phyloP scores from a whole-genome alignment of 2,329 filamentous ascomycete genomes.

The Pseudocercospora vitis region DNA sequence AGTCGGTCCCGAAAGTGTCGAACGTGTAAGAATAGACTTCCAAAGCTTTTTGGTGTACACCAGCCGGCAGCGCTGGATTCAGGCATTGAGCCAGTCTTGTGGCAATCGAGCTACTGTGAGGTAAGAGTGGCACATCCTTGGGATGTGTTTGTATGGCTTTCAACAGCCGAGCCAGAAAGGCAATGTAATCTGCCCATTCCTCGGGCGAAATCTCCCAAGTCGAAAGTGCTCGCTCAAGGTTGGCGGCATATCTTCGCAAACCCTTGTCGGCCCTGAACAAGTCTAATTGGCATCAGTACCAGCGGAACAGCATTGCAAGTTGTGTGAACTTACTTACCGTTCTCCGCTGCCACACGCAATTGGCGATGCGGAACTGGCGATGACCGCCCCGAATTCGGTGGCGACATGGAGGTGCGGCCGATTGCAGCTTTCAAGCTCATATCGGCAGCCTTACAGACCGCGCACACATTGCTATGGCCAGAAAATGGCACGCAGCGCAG shows the following conservation, averaged over 20 bases:
- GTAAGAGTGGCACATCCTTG: conserved; percentile 68
- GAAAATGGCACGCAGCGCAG: no score
- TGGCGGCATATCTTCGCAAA: conserved; percentile 85
- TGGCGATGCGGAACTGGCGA: conserved; percentile 69
- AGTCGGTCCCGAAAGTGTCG: conserved; percentile 66
- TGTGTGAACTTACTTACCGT: conserved; percentile 59
- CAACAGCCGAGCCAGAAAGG: conserved; percentile 84
- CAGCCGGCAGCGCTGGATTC: conserved; percentile 87
- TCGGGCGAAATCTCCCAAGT: conserved; percentile 91
- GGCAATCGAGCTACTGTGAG: conserved; percentile 78
- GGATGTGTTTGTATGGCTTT: conserved; percentile 76
- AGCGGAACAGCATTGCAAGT: no score
- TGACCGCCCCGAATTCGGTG: conserved; percentile 78
- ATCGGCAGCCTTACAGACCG: conserved; percentile 7
- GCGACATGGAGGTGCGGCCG: conserved; percentile 63
- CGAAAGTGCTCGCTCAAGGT: conserved; percentile 80
- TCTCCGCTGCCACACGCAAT: conserved; percentile 74
- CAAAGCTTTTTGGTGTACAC: conserved; percentile 94
- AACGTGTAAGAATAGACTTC: conserved; percentile 94
- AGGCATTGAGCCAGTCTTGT: conserved; percentile 93
- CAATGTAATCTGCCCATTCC: conserved; percentile 99
- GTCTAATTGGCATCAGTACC: conserved; percentile 46
- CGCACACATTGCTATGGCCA: no score
- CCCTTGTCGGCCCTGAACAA: conserved; percentile 61
- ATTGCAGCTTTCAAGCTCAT: conserved; percentile 66